Evolutionary conservation across 345 rosid species (phyloP).

Genomic region (Melaleuca quinquenervia): DNA sequence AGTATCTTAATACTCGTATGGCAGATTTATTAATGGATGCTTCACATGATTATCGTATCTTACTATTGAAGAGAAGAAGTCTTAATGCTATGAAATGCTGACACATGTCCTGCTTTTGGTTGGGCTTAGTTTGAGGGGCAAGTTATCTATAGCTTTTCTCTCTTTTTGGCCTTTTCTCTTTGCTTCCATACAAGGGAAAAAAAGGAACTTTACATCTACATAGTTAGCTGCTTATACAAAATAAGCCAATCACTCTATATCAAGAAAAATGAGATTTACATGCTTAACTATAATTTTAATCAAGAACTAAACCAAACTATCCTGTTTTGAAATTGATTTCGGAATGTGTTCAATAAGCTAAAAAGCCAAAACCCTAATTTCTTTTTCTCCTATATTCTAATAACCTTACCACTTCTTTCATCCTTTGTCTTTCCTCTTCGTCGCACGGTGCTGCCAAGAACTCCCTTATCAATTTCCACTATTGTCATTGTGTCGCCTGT

Average conservation of each 20-base stretch:
- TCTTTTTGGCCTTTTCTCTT: neutral
- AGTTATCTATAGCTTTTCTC: neutral
- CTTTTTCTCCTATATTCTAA: neutral
- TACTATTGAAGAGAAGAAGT: neutral
- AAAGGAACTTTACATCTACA: neutral
- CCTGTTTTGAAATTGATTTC: no score
- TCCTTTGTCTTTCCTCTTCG: neutral
- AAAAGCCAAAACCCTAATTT: neutral
- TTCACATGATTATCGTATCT: neutral
- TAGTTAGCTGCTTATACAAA: neutral
- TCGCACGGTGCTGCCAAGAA: no score
- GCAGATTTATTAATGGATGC: neutral
- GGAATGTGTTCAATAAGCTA: neutral
- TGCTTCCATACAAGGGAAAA: neutral
- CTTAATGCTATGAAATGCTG: neutral
- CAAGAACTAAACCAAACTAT: rapidly evolving
- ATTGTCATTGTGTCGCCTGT: no score
- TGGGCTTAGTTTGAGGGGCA: neutral
- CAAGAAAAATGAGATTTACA: no score
- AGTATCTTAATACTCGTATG: neutral
- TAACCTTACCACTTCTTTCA: rapidly evolving
- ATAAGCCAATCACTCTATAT: neutral
- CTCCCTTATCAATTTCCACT: no score
- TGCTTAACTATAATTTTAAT: no score
- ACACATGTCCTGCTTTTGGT: neutral